Conservation (phyloP, 257 asterid genomes). For the Avicennia marina region DNA sequence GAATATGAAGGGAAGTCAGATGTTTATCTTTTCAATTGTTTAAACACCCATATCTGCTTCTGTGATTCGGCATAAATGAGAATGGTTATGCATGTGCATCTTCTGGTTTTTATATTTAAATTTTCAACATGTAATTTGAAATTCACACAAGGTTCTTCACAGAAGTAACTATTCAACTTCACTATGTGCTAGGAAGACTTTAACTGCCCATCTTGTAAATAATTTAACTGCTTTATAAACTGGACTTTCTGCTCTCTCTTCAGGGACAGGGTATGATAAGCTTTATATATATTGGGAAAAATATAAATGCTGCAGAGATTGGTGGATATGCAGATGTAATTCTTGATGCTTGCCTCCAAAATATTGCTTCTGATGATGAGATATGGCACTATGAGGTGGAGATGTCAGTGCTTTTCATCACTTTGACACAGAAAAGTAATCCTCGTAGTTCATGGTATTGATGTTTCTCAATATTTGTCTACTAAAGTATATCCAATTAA, state of each 20-base stretch:
- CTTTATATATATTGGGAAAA: conserved; percentile 68
- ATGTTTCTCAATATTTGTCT: conserved; percentile 15
- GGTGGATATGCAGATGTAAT: conserved; percentile 75
- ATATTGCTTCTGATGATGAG: conserved; percentile 76
- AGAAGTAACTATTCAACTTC: neutral
- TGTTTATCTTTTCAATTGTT: neutral
- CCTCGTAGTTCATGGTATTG: conserved; percentile 89
- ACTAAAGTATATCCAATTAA: neutral
- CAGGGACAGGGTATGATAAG: conserved; percentile 92
- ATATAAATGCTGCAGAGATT: conserved; percentile 60
- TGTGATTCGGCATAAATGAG: neutral
- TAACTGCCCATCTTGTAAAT: neutral
- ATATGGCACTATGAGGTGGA: conserved; percentile 75
- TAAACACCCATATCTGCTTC: too few relatives aligned
- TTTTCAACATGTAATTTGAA: too few relatives aligned
- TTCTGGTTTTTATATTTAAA: neutral
- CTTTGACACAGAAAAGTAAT: conserved; percentile 61
- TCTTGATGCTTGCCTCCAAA: conserved; percentile 93
- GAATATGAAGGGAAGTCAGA: conserved; percentile 1
- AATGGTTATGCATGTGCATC: neutral
- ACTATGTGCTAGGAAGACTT: conserved; percentile 1
- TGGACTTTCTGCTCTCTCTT: conserved; percentile 19
- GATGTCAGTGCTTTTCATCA: conserved; percentile 77
- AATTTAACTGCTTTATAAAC: neutral
- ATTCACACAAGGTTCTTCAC: too few relatives aligned